Evolutionary conservation across 2,329 filamentous ascomycete species (phyloP), one percentile per base, ranked within the genome.

Genomic region (Arachnomyces sp.): DNA sequence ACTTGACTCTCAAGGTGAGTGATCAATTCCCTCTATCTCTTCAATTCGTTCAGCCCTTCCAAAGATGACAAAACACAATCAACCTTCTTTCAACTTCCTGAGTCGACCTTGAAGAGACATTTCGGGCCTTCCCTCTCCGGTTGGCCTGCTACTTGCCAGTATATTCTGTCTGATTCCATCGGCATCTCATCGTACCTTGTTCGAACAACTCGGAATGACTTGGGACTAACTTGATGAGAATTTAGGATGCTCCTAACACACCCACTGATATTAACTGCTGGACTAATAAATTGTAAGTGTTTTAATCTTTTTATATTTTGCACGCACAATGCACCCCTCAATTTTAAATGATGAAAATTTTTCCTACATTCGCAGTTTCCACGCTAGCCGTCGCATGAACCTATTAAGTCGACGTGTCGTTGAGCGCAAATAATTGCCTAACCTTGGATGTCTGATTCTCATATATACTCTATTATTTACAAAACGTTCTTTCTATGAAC

Each of bases 121-220:
- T 68, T 61, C 72, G 75, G 76, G 69, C 67, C 65, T 68, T 70
- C 71, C 70, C 63, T 78, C 74, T 72, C 74, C 72, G 70, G 74
- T 72, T 64, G 67, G 71, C 72, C 76, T 78, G 78, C 74, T 80
- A 81, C 77, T 82, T 77, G 78, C 78, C 78, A 82, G 78, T 81
- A 80, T 71, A 67, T 66, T 67, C 74, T 75, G 77, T 79, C 77
- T 81, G 78, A 82, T 67, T 42, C 43, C 15, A 28, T 5, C 21
- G 21, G 21, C 21, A 25, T 38, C 31, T 50, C 51, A 45, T 51
- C 47, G 43, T 45, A 18, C 44, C 42, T 28, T 34, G 21, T 31
- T 25, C 21, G 9, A 5, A 25, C 21, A 25, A 25, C 21, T 25
- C 9, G 5, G 21, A 25, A 25, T 25, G 21, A 5, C 21, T 25